Base-by-base conservation (phyloP, 1,284 basidiomycete genomes). In the Rugosomyces carneus region DNA sequence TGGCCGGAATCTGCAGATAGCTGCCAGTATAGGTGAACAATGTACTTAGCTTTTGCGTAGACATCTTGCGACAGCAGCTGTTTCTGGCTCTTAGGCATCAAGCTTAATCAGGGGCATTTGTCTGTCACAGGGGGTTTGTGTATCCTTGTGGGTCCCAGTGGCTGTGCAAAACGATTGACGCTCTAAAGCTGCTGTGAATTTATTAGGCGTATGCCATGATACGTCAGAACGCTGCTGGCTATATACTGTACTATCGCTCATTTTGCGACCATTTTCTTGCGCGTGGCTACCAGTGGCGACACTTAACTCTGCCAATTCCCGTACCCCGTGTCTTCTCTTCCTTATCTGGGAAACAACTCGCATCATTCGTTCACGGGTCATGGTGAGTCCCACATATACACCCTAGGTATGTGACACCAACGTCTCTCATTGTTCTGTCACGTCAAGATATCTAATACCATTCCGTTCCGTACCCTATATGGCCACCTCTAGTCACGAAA, bases 101-200 rank as follows among this genome's bases (percentile, higher is more conserved):
- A 20, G 29, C 39, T 37, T 21, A 49, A 52, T 52, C 47, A 47
- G 47, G 53, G 40, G 41, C 42, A 18, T 21, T 34, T 15, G 20
- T 31, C 26, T 37, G 44, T 51, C 45, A 45, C 48, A 39, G 50
- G 40, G 38, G 47, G 44, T 26, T 61, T 63, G 59, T 65, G 48
- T 60, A 56, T 57, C 52, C 27, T 59, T 67, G 18, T 60, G 66
- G 54, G 64, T 64, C 68, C 65, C 61, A 51, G 66, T 68, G 66
- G 67, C 67, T 60, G 65, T 68, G 62, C 56, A 20, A 3, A 34
- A 34, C n/a, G 15, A 34, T 29, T 29, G 5, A 3, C 13, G 3
- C 27, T 29, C 8, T 5, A 9, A 29, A 29, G 5, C 27, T 2
- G 13, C 10, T 9, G 13, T 10, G 9, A 29, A 29, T 9, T 10